These are phyloP conservation scores for Pugionium dolabratum DNA, from an alignment of 345 rosid genomes.

Conservation along the genomic window DNA sequence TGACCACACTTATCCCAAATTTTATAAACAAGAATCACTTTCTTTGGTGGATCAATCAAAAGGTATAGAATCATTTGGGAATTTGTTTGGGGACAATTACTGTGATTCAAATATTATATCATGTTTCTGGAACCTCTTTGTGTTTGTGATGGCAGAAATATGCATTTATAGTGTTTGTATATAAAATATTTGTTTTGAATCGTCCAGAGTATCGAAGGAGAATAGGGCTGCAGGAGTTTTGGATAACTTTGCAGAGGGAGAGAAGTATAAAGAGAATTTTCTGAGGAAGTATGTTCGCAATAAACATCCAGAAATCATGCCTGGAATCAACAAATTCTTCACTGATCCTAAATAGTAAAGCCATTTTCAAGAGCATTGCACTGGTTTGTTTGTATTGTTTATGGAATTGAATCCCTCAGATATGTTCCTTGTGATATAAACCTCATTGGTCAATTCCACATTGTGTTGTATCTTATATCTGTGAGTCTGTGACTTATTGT, in stretches of 20 bases:
- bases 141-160: no score
- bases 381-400: background rate
- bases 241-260: slow-evolving; percentile 88
- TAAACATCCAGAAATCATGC: slow-evolving; percentile 88
- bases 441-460: background rate
- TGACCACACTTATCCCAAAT: no score
- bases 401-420: slow-evolving; percentile 18
- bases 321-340: slow-evolving; percentile 82
- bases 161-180: no score
- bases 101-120: background rate
- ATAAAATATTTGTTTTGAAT: background rate
- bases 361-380: background rate
- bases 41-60: no score
- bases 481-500: no score
- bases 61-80: no score
- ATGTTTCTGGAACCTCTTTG: no score
- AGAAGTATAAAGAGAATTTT: slow-evolving; percentile 69
- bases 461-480: no score
- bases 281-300: slow-evolving; percentile 74
- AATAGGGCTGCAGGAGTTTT: slow-evolving; percentile 84
- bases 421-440: slow-evolving; percentile 21
- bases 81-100: background rate
- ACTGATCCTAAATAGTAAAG: slow-evolving; percentile 57
- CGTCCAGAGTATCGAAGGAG: slow-evolving; percentile 74
- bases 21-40: no score